These are phyloP conservation scores for Exserohilum turcica DNA, from an alignment of 2,329 filamentous ascomycete species.

Conservation along the genomic window DNA sequence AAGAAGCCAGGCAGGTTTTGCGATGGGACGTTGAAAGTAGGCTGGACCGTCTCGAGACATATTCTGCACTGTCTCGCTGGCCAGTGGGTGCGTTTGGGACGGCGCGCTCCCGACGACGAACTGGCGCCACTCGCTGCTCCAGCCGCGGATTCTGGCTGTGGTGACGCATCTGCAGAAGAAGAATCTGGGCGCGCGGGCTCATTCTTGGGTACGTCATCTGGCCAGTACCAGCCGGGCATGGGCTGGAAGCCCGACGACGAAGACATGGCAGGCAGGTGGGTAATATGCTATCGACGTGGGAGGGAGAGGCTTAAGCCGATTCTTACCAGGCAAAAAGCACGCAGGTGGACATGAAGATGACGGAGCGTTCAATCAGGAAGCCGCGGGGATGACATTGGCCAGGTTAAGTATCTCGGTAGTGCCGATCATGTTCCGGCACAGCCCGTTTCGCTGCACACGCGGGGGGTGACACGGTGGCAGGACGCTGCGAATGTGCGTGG, in stretches of 20 bases:
- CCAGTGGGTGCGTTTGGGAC: slow-evolving; percentile 58
- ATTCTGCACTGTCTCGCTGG: slow-evolving; percentile 82
- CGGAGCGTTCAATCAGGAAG: slow-evolving; percentile 27
- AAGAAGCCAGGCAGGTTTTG: slow-evolving; percentile 62
- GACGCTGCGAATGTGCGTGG: slow-evolving; percentile 13
- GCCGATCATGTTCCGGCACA: slow-evolving; percentile 26
- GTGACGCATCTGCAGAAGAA: slow-evolving; percentile 21
- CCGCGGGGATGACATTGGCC: slow-evolving; percentile 27
- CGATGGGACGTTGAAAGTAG: slow-evolving; percentile 62
- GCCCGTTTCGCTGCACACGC: slow-evolving; percentile 22
- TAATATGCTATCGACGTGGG: background rate
- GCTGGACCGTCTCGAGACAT: slow-evolving; percentile 74
- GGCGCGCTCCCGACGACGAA: slow-evolving; percentile 19
- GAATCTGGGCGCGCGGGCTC: slow-evolving; percentile 19
- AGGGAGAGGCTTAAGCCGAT: slow-evolving; percentile 24
- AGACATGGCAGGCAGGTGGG: slow-evolving; percentile 43
- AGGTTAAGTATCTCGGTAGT: slow-evolving; percentile 26
- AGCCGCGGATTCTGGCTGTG: slow-evolving; percentile 18
- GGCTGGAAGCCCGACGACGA: slow-evolving; percentile 48
- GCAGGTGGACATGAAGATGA: slow-evolving; percentile 18
- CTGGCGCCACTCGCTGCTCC: slow-evolving; percentile 20
- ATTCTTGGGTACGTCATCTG: slow-evolving; percentile 50
- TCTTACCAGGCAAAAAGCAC: slow-evolving; percentile 33
- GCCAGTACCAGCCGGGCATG: slow-evolving; percentile 55
- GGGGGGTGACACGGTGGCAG: slow-evolving; percentile 42